Conservation (phyloP, 192 early-diverging fungal species). For the Coemansia sp. region DNA sequence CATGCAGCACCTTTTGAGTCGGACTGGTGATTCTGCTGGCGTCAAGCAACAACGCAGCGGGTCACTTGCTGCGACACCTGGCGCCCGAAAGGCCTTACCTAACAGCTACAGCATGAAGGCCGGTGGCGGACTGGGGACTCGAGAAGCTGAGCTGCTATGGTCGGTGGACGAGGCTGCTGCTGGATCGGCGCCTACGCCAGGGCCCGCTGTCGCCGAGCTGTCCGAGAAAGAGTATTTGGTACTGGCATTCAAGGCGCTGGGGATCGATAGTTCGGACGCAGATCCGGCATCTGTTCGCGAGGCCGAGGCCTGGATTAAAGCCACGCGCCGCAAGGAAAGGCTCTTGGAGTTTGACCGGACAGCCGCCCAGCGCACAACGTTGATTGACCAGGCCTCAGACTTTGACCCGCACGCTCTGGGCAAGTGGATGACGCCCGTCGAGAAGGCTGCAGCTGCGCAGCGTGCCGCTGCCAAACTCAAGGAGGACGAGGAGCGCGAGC, state of each 20-base stretch:
- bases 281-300: constrained; percentile 6
- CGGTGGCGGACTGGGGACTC: constrained; percentile 16
- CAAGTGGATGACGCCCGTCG: constrained; percentile 51
- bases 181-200: background rate
- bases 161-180: background rate
- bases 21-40: background rate
- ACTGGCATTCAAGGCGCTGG: constrained; percentile 33
- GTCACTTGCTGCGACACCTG: background rate
- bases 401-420: constrained; percentile 32
- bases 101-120: constrained; percentile 26
- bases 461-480: background rate
- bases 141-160: constrained; percentile 21
- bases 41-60: background rate
- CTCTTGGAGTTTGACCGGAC: constrained; percentile 52
- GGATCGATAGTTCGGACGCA: constrained; percentile 14
- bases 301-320: constrained; percentile 41
- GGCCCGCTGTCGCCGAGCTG: constrained; percentile 6
- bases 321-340: constrained; percentile 39
- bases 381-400: constrained; percentile 48
- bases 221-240: constrained; percentile 38
- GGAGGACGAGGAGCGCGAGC: constrained; percentile 24
- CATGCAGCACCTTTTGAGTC: constrained; percentile 29
- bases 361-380: constrained; percentile 46
- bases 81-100: background rate
- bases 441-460: constrained; percentile 24